Evolutionary conservation across 108 stramenopile genomes (phyloP), one percentile per base, ranked within the genome.

Genomic region (Discostella stelligeroides): DNA sequence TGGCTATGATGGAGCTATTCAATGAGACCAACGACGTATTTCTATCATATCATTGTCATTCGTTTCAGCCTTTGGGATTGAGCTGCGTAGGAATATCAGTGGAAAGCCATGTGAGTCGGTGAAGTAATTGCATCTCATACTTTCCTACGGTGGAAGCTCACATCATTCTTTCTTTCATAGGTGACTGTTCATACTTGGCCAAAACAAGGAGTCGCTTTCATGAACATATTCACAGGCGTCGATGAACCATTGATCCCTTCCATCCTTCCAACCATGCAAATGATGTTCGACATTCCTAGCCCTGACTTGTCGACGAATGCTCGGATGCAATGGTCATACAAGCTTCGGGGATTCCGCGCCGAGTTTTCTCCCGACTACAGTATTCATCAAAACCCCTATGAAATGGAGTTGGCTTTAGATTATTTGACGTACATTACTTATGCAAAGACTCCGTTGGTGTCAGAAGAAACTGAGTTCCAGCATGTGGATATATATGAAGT

Each of bases 41-140:
- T 0, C 74, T 94, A 12, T 89, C 89, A 8, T 92, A 92, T 63
- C 89, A 95, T 57, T 92, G 93, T 60, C 90, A 92, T 49, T 80
- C 64, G 12, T 63, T 95, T 51, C 60, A 69, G 15, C 90, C 93
- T 5, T 65, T 60, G 38, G 93, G 93, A 20, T 89, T 95, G 4
- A 83, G 76, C 37, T 92, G 90, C 45, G 89, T 79, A 28, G 93
- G 90, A 14, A 82, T 90, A 4, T 63, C 89, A 60, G 23, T 89
- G 59, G 85, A 95, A 63, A 83, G 66, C 29, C 64, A 74, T 34
- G 64, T 74, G 42, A 45, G 51, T 53, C 27, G 25, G 7, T 53
- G 24, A 4, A 24, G 21, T 53, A 53, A 5, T 27, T 2, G 5
- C 7, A 4, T 53, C 24, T 14, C 7, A 15, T 21, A 17, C 45